These are phyloP conservation scores for Lactifluus hygrophoroides DNA, from an alignment of 768 basidiomycete genomes.

Conservation along the genomic window DNA sequence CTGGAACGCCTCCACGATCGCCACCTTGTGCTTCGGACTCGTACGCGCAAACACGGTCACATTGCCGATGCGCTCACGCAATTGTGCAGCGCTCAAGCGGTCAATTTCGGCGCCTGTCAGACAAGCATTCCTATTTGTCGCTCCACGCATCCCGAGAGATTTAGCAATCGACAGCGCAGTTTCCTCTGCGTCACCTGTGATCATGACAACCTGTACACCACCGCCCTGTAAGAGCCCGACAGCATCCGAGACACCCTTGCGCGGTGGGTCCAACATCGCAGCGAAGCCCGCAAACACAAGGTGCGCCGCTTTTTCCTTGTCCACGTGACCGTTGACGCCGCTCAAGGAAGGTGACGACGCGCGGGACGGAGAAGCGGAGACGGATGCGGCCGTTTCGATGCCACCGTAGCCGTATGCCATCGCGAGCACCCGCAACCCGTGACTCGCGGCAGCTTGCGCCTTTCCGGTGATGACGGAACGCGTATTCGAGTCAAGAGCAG, in stretches of 20 bases:
- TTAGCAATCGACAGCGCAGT: slow-evolving; percentile 86
- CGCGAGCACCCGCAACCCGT: slow-evolving; percentile 80
- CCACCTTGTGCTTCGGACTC: slow-evolving; percentile 96
- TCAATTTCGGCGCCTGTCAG: slow-evolving; percentile 62
- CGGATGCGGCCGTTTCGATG: slow-evolving; percentile 30
- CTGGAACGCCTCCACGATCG: slow-evolving; percentile 92
- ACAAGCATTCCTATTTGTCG: slow-evolving; percentile 24
- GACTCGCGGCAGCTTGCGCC: slow-evolving; percentile 61
- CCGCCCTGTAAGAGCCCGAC: slow-evolving; percentile 72
- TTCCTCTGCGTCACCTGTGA: slow-evolving; percentile 89
- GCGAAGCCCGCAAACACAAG: slow-evolving; percentile 89
- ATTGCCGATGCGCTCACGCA: slow-evolving; percentile 71
- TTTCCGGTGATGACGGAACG: slow-evolving; percentile 59
- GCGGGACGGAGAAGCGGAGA: slow-evolving; percentile 17
- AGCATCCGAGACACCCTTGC: slow-evolving; percentile 88
- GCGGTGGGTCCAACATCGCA: slow-evolving; percentile 92
- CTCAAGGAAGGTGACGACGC: slow-evolving; percentile 24
- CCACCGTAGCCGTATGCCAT: slow-evolving; percentile 83
- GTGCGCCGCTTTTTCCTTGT: slow-evolving; percentile 32
- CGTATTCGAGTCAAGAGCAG: slow-evolving; percentile 61
- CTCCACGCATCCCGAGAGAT: slow-evolving; percentile 76
- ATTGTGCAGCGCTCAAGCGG: slow-evolving; percentile 67
- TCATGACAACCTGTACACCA: slow-evolving; percentile 97
- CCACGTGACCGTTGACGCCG: slow-evolving; percentile 26
- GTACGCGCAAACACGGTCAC: slow-evolving; percentile 92